These are phyloP conservation scores for Gaertneriomyces semiglobifer DNA, from an alignment of 192 early-diverging fungal genomes.

Conservation along the genomic window DNA sequence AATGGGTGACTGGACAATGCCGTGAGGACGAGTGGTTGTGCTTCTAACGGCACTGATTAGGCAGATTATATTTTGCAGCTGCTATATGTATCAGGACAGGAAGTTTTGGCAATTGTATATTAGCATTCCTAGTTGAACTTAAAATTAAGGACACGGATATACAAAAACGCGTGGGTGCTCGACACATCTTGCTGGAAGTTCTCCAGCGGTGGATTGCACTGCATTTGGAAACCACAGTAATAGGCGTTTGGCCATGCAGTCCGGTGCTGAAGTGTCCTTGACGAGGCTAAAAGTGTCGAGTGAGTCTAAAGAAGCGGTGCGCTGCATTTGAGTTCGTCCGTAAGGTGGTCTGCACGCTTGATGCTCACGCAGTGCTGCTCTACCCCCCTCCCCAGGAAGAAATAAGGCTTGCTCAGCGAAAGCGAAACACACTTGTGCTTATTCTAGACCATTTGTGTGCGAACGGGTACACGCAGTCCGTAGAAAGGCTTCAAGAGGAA, in stretches of 20 bases:
- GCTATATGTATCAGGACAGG: too few species aligned
- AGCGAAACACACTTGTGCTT: constrained; percentile 41
- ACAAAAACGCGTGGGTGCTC: too few species aligned
- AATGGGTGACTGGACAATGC: constrained; percentile 20
- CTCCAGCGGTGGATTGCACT: too few species aligned
- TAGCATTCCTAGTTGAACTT: too few species aligned
- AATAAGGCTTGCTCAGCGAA: constrained; percentile 32
- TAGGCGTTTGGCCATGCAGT: constrained; percentile 4
- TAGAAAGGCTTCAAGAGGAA: constrained; percentile 45
- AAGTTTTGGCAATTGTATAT: too few species aligned
- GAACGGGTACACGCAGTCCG: constrained; percentile 40
- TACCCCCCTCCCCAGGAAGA: constrained; percentile 29
- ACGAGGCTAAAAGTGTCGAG: constrained; percentile 31
- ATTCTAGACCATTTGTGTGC: constrained; percentile 45
- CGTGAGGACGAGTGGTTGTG: constrained; percentile 21
- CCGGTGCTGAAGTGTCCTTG: constrained; percentile 24
- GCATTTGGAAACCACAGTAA: too few species aligned
- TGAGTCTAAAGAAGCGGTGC: constrained; percentile 34
- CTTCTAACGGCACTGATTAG: constrained; percentile 2
- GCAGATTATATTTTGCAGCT: too few species aligned
- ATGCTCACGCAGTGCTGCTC: background rate
- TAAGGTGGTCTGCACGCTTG: background rate
- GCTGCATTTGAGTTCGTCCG: background rate
- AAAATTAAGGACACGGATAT: too few species aligned
- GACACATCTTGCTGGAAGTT: too few species aligned